Conservation (phyloP, 139 green algal species). For the Raphidocelis subcapitata region DNA sequence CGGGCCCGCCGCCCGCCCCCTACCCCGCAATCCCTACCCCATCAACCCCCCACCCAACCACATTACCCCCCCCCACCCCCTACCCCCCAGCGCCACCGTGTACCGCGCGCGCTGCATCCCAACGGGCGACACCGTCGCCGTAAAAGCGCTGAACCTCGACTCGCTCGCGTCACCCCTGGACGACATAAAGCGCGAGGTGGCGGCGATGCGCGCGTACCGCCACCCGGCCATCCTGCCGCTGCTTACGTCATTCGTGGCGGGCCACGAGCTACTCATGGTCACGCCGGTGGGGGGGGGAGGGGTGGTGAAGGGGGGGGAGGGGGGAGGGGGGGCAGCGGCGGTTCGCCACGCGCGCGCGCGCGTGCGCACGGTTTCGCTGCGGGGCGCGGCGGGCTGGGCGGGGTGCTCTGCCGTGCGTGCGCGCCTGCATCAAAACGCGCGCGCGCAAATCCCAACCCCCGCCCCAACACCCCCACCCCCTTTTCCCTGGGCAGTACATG, state of each 20-base stretch:
- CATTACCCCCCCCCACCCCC: not conserved
- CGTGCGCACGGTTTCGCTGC: not conserved
- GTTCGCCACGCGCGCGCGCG: not conserved
- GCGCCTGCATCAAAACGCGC: not conserved
- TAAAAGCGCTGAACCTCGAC: not conserved
- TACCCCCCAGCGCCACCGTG: conserved; percentile 41
- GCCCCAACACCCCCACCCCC: not conserved
- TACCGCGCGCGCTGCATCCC: conserved; percentile 18
- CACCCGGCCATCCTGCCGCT: conserved; percentile 90
- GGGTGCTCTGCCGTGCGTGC: not conserved
- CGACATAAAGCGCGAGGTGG: conserved; percentile 18
- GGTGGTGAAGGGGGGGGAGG: too few relatives aligned
- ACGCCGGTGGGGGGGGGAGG: too few relatives aligned
- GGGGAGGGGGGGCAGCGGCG: not conserved
- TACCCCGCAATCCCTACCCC: not conserved
- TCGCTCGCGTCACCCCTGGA: not conserved
- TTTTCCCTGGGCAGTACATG: not conserved
- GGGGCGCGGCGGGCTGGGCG: not conserved
- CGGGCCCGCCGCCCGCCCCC: too few relatives aligned
- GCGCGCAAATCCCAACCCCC: too few relatives aligned
- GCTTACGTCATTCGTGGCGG: conserved; percentile 85
- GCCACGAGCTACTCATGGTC: conserved; percentile 91
- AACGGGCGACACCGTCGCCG: not conserved
- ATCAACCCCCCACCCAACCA: too few relatives aligned
- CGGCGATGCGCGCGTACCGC: conserved; percentile 75